A percentile compares a stretch with the other conserved stretches of the same genome.
phyloP scores from a whole-genome alignment of 805 yeast genomes.

The Cyberlindnera mycetangii region DNA sequence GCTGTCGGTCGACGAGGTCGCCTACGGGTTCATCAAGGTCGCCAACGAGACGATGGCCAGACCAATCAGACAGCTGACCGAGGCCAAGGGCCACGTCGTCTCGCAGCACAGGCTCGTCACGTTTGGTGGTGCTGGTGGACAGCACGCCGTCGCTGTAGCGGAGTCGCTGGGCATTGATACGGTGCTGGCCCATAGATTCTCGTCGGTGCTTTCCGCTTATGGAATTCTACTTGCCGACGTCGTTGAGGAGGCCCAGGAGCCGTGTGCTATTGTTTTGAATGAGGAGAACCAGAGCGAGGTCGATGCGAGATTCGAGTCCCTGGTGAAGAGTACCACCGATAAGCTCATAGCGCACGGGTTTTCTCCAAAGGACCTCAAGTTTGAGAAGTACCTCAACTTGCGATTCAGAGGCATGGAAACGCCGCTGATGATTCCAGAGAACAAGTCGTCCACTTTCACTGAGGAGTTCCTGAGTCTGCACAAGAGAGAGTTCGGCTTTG shows the following conservation, averaged over 20 bases:
- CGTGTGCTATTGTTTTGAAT: slow-evolving; percentile 48
- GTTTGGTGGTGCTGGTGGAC: slow-evolving; percentile 95
- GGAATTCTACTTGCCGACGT: slow-evolving; percentile 88
- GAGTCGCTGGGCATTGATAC: slow-evolving; percentile 62
- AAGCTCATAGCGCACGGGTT: slow-evolving; percentile 55
- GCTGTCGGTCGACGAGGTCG: slow-evolving; percentile 64
- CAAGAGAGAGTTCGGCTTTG: slow-evolving; percentile 70
- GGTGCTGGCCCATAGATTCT: slow-evolving; percentile 74
- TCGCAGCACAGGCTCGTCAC: slow-evolving; percentile 70
- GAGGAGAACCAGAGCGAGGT: slow-evolving; percentile 34
- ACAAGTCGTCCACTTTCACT: slow-evolving; percentile 32
- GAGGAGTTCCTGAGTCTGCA: slow-evolving; percentile 53
- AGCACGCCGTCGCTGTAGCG: slow-evolving; percentile 80
- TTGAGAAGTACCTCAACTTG: slow-evolving; percentile 70
- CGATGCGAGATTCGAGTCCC: slow-evolving; percentile 41
- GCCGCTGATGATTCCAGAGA: slow-evolving; percentile 60
- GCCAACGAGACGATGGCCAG: slow-evolving; percentile 91
- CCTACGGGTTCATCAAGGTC: slow-evolving; percentile 75
- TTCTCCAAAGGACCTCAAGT: slow-evolving; percentile 38
- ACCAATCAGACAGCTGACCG: slow-evolving; percentile 81
- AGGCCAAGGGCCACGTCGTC: slow-evolving; percentile 73
- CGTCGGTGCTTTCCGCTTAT: slow-evolving; percentile 82
- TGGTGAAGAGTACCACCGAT: slow-evolving; percentile 41
- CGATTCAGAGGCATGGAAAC: slow-evolving; percentile 91
- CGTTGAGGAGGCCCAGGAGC: slow-evolving; percentile 76